Conservation (phyloP, 1,284 basidiomycete species). For the Cystobasidium slooffiae region DNA sequence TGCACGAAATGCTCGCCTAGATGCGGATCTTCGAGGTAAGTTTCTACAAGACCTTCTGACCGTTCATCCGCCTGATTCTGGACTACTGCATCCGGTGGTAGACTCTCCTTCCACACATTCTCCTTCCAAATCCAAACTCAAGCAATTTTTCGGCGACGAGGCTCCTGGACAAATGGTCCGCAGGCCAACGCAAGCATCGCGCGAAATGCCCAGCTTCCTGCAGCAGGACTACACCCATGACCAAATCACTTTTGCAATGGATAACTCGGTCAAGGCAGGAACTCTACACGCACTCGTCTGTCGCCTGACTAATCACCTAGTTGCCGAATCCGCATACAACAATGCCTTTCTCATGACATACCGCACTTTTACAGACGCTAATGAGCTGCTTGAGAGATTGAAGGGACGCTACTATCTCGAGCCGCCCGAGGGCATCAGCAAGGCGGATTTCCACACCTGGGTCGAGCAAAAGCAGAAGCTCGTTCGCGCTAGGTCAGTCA, state of each 20-base stretch:
- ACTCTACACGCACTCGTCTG: slow-evolving; percentile 84
- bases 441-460: slow-evolving; percentile 79
- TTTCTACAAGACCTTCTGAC: not conserved
- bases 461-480: slow-evolving; percentile 83
- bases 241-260: slow-evolving; percentile 82
- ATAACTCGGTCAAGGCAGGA: slow-evolving; percentile 79
- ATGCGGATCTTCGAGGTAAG: slow-evolving; percentile 10
- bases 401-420: slow-evolving; percentile 80
- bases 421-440: slow-evolving; percentile 71
- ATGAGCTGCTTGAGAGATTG: slow-evolving; percentile 84
- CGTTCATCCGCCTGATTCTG: no score
- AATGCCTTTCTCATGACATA: slow-evolving; percentile 96
- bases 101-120: slow-evolving; percentile 37
- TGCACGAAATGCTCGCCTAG: not conserved
- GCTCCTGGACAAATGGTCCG: slow-evolving; percentile 37
- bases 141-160: slow-evolving; percentile 77
- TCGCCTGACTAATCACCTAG: slow-evolving; percentile 79
- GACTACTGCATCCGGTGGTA: not conserved
- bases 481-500: slow-evolving; percentile 77
- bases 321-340: slow-evolving; percentile 74
- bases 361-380: slow-evolving; percentile 87
- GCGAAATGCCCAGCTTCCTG: slow-evolving; percentile 59
- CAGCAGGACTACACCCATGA: slow-evolving; percentile 75
- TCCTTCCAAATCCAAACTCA: slow-evolving; percentile 62
- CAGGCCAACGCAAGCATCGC: slow-evolving; percentile 13